phyloP scores from a whole-genome alignment of 2,329 filamentous ascomycete genomes.

The Alternaria consortialis region DNA sequence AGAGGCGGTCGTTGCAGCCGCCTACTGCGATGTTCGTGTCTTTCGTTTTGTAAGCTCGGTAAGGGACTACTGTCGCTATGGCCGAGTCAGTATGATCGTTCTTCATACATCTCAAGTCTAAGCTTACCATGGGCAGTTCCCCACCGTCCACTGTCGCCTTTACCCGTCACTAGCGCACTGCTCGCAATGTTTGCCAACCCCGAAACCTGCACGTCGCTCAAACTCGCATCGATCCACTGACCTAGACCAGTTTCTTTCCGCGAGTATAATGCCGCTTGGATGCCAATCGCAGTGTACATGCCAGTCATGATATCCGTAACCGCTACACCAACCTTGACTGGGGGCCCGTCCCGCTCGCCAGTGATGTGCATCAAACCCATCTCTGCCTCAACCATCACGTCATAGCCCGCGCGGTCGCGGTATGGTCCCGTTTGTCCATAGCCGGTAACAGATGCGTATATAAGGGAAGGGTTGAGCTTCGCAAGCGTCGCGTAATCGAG shows the following conservation, averaged over 20 bases:
- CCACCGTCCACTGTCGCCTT: slow-evolving; percentile 89
- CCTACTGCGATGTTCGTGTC: slow-evolving; percentile 71
- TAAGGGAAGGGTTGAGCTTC: slow-evolving; percentile 81
- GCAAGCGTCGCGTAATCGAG: slow-evolving; percentile 85
- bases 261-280: slow-evolving; percentile 86
- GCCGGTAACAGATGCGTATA: slow-evolving; percentile 95
- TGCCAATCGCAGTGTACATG: slow-evolving; percentile 90
- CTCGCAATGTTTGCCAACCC: slow-evolving; percentile 92
- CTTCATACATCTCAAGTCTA: background rate
- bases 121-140: slow-evolving; percentile 87
- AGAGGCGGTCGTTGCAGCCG: slow-evolving; percentile 70
- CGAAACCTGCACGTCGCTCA: slow-evolving; percentile 94
- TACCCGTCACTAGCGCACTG: slow-evolving; percentile 83
- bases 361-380: slow-evolving; percentile 99
- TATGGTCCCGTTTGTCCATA: slow-evolving; percentile 96
- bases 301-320: slow-evolving; percentile 96
- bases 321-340: slow-evolving; percentile 97
- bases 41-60: slow-evolving; percentile 76
- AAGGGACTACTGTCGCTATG: slow-evolving; percentile 87
- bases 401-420: slow-evolving; percentile 86
- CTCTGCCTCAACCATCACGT: slow-evolving; percentile 99
- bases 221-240: slow-evolving; percentile 87
- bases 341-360: slow-evolving; percentile 83
- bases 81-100: background rate
- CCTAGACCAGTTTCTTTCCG: slow-evolving; percentile 79